These are phyloP conservation scores for Pneumocystis oryctolagi DNA, from an alignment of 1,139 yeast genomes.

Conservation along the genomic window DNA sequence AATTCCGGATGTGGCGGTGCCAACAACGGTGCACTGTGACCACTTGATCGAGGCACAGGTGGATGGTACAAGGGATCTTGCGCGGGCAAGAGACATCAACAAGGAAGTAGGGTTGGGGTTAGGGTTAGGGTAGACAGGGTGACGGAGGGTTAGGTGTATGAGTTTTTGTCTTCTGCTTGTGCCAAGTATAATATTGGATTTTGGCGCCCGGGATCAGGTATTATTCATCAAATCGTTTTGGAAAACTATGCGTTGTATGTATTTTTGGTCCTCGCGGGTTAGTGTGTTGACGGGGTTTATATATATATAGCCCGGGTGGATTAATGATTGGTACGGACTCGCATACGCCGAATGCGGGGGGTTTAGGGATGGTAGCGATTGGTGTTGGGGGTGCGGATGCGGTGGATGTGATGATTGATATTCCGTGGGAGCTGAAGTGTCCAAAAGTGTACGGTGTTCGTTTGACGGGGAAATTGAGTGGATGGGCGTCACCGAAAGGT, in stretches of 20 bases:
- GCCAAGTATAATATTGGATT: slow-evolving; percentile 97
- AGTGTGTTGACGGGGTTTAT: not conserved
- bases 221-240: slow-evolving; percentile 90
- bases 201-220: slow-evolving; percentile 99
- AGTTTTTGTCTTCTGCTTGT: slow-evolving; percentile 84
- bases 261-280: not conserved
- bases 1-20: slow-evolving; percentile 85
- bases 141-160: slow-evolving; percentile 31
- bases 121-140: not conserved
- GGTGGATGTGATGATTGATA: slow-evolving; percentile 89
- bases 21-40: slow-evolving; percentile 97
- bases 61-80: slow-evolving; percentile 85
- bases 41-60: slow-evolving; percentile 96
- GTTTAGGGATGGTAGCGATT: slow-evolving; percentile 94
- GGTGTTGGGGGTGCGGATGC: slow-evolving; percentile 99
- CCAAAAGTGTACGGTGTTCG: slow-evolving; percentile 96
- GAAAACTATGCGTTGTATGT: slow-evolving; percentile 73
- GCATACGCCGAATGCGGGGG: slow-evolving; percentile 99
- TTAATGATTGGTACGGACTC: slow-evolving; percentile 96
- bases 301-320: slow-evolving; percentile 58
- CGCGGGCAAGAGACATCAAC: slow-evolving; percentile 82
- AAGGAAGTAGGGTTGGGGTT: slow-evolving; percentile 91
- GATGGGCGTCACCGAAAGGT: slow-evolving; percentile 93
- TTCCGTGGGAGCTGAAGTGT: slow-evolving; percentile 97
- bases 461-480: slow-evolving; percentile 86